These are phyloP conservation scores for Gynochthodes officinalis DNA, from an alignment of 257 asterid genomes.

Conservation along the genomic window DNA sequence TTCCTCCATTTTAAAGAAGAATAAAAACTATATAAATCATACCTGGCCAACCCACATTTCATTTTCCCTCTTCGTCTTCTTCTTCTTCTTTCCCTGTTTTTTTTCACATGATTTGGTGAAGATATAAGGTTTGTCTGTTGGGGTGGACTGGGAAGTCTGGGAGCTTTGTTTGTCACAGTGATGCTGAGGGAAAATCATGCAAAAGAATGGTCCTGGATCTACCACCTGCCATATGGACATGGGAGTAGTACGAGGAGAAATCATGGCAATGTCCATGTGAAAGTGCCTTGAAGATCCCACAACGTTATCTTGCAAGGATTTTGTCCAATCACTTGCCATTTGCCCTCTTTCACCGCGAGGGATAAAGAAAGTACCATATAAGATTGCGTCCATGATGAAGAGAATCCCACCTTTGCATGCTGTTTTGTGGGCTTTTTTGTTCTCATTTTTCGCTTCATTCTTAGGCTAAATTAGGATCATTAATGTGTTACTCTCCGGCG, in stretches of 20 bases:
- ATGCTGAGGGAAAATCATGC: background rate
- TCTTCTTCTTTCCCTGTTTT: too few species aligned
- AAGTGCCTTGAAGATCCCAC: background rate
- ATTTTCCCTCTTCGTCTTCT: background rate
- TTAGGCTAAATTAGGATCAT: too few species aligned
- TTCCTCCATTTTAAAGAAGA: background rate
- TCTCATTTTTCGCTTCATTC: too few species aligned
- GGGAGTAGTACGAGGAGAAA: background rate
- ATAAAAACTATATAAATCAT: too few species aligned
- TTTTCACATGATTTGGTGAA: too few species aligned
- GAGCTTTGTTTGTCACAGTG: background rate
- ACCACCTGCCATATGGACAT: background rate
- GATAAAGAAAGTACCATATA: too few species aligned
- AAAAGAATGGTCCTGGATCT: background rate
- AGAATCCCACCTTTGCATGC: too few species aligned
- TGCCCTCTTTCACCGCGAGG: background rate
- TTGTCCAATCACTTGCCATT: background rate
- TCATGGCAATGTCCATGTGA: background rate
- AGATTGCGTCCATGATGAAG: too few species aligned
- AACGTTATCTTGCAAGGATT: background rate
- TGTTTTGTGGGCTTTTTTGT: too few species aligned
- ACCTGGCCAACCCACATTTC: too few species aligned
- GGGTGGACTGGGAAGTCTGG: background rate
- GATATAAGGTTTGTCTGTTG: constrained; percentile 5
- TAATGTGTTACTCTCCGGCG: too few species aligned